Evolutionary conservation across 176 grass and related monocot genomes (phyloP).

Genomic region (Urochloa ruziziensis): DNA sequence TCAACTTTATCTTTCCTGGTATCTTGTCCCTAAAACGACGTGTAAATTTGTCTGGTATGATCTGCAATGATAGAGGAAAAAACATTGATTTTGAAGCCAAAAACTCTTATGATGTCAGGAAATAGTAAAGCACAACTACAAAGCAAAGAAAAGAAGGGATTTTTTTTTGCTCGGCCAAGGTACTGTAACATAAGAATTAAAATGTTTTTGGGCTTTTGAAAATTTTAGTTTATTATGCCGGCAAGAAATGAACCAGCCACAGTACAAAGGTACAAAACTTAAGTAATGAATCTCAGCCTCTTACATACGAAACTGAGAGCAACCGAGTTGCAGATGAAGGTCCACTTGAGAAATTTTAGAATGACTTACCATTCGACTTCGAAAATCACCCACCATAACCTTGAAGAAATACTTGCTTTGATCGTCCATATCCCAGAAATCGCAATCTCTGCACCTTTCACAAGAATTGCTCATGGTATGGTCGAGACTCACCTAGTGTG

Average conservation of each 20-base stretch:
- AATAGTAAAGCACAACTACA: not conserved
- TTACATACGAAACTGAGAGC: not conserved
- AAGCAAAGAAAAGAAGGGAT: not conserved
- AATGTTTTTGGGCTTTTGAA: not conserved
- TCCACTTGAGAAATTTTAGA: too few relatives aligned
- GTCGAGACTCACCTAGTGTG: not conserved
- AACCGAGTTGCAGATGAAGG: not conserved
- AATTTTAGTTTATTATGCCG: not conserved
- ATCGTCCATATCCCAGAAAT: constrained; percentile 11
- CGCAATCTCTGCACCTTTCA: not conserved
- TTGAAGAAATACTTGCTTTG: constrained; percentile 29
- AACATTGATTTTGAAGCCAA: not conserved
- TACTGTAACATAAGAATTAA: not conserved
- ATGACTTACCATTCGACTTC: constrained; percentile 20
- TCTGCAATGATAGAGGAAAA: not conserved
- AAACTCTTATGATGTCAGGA: not conserved
- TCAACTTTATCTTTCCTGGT: constrained; percentile 26
- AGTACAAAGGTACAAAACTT: not conserved
- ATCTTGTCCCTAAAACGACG: constrained; percentile 14
- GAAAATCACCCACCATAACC: constrained; percentile 34
- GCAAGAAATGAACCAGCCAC: not conserved
- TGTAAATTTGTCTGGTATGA: constrained; percentile 46
- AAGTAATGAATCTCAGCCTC: not conserved
- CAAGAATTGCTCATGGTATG: not conserved
- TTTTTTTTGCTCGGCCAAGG: not conserved